Evolutionary conservation across 2,329 filamentous ascomycete genomes (phyloP).

Genomic region (Pseudogymnoascus destructans): DNA sequence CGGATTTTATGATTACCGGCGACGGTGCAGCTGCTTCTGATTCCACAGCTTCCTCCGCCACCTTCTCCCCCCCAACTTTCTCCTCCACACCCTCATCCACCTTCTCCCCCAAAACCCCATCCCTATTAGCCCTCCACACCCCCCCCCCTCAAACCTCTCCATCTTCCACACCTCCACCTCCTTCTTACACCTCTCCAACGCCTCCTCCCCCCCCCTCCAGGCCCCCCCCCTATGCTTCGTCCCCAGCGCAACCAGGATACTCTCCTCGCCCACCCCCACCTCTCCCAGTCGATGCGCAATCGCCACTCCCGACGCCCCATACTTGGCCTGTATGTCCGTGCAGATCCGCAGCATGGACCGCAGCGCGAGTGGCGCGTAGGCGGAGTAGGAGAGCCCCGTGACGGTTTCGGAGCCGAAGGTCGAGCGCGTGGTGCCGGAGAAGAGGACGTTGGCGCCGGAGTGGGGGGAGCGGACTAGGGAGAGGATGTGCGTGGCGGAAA

Average conservation of each 20-base stretch:
- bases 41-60: background rate
- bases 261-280: slow-evolving; percentile 86
- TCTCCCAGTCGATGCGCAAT: slow-evolving; percentile 75
- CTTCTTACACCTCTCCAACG: slow-evolving; percentile 73
- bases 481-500: background rate
- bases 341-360: slow-evolving; percentile 55
- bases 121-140: slow-evolving; percentile 79
- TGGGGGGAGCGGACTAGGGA: slow-evolving; percentile 52
- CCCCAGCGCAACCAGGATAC: slow-evolving; percentile 78
- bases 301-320: slow-evolving; percentile 58
- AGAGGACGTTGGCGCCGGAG: slow-evolving; percentile 64
- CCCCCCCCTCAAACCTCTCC: slow-evolving; percentile 74
- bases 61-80: background rate
- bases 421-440: slow-evolving; percentile 71
- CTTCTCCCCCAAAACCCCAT: slow-evolving; percentile 47
- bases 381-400: slow-evolving; percentile 59
- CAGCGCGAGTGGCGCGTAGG: slow-evolving; percentile 59
- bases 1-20: background rate
- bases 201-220: slow-evolving; percentile 81
- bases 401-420: slow-evolving; percentile 60
- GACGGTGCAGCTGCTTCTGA: background rate
- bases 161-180: slow-evolving; percentile 91
- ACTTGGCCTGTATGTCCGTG: slow-evolving; percentile 40
- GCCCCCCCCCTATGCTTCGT: slow-evolving; percentile 71
- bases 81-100: slow-evolving; percentile 23